Conservation (phyloP, 164 flowering plant genomes). For the Piper longum region DNA sequence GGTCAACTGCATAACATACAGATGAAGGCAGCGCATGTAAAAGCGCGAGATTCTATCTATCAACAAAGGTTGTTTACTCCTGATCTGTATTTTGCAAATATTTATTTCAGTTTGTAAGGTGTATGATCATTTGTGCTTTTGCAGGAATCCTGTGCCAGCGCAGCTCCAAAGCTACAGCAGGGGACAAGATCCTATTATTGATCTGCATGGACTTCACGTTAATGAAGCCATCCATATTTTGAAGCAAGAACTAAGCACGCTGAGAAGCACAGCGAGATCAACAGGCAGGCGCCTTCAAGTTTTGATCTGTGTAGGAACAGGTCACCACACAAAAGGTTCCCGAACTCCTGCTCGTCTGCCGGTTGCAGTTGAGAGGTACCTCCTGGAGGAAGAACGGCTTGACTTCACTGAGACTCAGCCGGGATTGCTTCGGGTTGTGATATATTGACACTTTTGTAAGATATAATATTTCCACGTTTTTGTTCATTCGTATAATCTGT, state of each 20-base stretch:
- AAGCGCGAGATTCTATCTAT: slow-evolving; percentile 87
- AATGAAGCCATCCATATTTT: slow-evolving; percentile 79
- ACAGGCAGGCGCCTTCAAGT: slow-evolving; percentile 67
- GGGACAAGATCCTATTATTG: slow-evolving; percentile 75
- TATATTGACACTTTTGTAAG: slow-evolving; percentile 41
- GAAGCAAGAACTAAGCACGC: slow-evolving; percentile 53
- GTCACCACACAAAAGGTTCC: slow-evolving; percentile 90
- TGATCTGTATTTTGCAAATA: not conserved
- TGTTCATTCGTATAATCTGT: slow-evolving; percentile 39
- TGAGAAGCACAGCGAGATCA: slow-evolving; percentile 62
- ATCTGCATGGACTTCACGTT: slow-evolving; percentile 85
- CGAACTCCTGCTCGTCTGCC: slow-evolving; percentile 90
- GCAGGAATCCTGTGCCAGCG: slow-evolving; percentile 50
- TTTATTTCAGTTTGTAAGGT: not conserved
- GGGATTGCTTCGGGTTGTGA: slow-evolving; percentile 86
- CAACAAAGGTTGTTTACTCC: slow-evolving; percentile 65
- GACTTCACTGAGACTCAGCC: slow-evolving; percentile 84
- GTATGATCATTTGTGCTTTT: not conserved
- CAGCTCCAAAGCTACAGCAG: slow-evolving; percentile 41
- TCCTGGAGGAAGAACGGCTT: slow-evolving; percentile 81
- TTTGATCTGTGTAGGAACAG: slow-evolving; percentile 85
- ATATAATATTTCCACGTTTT: slow-evolving; percentile 12
- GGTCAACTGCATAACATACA: slow-evolving; percentile 85
- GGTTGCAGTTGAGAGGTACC: slow-evolving; percentile 67
- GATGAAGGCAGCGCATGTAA: slow-evolving; percentile 95